phyloP scores from a whole-genome alignment of 495 filamentous ascomycete genomes.

The Penicillium lividum region DNA sequence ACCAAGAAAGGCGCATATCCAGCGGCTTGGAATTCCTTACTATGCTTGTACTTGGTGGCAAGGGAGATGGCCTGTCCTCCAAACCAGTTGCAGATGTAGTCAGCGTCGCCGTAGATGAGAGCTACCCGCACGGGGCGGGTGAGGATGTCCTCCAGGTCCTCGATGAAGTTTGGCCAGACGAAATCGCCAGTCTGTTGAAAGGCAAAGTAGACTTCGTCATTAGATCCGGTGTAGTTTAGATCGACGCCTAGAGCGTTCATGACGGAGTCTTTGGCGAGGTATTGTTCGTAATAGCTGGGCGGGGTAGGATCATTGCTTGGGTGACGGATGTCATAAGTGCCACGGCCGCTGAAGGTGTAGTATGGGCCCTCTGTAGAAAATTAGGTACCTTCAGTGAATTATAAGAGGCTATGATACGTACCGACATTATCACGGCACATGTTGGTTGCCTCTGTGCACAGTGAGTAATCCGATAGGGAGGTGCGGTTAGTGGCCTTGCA shows the following conservation, averaged over 20 bases:
- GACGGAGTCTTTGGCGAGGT: conserved; percentile 62
- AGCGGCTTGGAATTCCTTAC: conserved; percentile 43
- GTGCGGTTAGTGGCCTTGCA: conserved; percentile 49
- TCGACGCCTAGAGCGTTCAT: conserved; percentile 64
- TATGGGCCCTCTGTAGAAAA: conserved; percentile 53
- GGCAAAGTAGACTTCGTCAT: conserved; percentile 45
- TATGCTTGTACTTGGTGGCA: conserved; percentile 39
- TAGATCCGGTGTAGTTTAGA: conserved; percentile 64
- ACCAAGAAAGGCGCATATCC: conserved; percentile 48
- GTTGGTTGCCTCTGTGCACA: conserved; percentile 41
- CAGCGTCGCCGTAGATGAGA: conserved; percentile 65
- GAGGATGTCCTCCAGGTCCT: conserved; percentile 54
- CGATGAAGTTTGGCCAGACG: conserved; percentile 47
- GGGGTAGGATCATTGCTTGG: conserved; percentile 61
- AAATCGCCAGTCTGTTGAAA: conserved; percentile 54
- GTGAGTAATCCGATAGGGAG: conserved; percentile 40
- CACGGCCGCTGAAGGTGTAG: conserved; percentile 38
- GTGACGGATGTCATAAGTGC: conserved; percentile 65
- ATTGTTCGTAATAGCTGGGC: conserved; percentile 59
- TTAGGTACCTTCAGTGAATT: conserved; percentile 6
- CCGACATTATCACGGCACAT: conserved; percentile 48
- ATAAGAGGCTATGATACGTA: conserved; percentile 6
- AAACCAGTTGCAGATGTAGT: conserved; percentile 58
- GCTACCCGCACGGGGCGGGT: conserved; percentile 64
- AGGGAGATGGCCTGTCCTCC: conserved; percentile 46